Evolutionary conservation across 2,329 filamentous ascomycete genomes (phyloP).

Genomic region (Pezicula neosporulosa): DNA sequence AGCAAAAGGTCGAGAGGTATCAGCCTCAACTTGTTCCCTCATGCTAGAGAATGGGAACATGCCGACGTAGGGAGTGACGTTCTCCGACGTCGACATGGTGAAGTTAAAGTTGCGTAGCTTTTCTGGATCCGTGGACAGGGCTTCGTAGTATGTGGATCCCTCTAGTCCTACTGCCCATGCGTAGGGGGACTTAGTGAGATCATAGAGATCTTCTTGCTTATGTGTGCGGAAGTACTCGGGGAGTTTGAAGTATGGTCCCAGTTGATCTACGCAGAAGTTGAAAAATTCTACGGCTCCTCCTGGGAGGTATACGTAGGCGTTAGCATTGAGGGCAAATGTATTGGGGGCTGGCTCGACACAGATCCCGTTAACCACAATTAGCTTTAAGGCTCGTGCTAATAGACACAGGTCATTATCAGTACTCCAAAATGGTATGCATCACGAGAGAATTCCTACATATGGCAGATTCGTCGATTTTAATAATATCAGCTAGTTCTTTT

Average conservation of each 20-base stretch:
- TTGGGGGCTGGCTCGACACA: slow-evolving; percentile 8
- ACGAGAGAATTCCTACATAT: slow-evolving; percentile 6
- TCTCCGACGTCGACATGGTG: slow-evolving; percentile 10
- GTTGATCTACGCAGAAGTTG: slow-evolving; percentile 13
- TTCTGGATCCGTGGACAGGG: slow-evolving; percentile 9
- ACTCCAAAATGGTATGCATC: not conserved
- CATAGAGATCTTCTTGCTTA: slow-evolving; percentile 13
- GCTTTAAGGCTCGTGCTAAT: slow-evolving; percentile 10
- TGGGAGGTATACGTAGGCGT: slow-evolving; percentile 10
- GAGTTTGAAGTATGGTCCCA: slow-evolving; percentile 10
- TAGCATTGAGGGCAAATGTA: slow-evolving; percentile 12
- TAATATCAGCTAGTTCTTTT: slow-evolving; percentile 9
- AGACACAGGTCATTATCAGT: not conserved
- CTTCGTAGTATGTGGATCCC: slow-evolving; percentile 15
- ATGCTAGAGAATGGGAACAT: slow-evolving; percentile 5
- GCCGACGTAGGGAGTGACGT: slow-evolving; percentile 1
- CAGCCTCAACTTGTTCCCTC: slow-evolving; percentile 5
- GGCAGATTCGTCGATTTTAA: slow-evolving; percentile 13
- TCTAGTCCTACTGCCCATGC: slow-evolving; percentile 13
- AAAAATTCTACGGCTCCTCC: slow-evolving; percentile 12
- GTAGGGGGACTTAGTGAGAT: slow-evolving; percentile 16
- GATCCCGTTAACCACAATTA: slow-evolving; percentile 10
- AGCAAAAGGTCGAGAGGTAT: slow-evolving; percentile 7
- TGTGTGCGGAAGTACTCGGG: slow-evolving; percentile 16
- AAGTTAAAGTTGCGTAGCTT: slow-evolving; percentile 9